These are phyloP conservation scores for Jimgerdemannia lactiflua DNA, from an alignment of 192 early-diverging fungal genomes.

Conservation along the genomic window DNA sequence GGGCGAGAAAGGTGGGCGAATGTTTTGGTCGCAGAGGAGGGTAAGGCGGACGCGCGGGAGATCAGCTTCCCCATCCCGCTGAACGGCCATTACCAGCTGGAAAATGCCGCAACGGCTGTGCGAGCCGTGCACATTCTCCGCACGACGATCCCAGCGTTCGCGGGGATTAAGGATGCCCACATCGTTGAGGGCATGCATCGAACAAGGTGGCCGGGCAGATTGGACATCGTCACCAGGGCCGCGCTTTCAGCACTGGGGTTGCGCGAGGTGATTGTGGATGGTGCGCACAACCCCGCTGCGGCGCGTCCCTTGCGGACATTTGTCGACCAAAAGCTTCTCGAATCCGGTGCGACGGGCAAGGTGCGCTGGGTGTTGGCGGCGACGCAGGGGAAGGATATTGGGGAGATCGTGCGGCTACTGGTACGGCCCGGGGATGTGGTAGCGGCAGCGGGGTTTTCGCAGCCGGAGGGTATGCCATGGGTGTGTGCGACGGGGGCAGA, in stretches of 20 bases:
- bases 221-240: slow-evolving; percentile 61
- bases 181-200: slow-evolving; percentile 63
- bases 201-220: slow-evolving; percentile 80
- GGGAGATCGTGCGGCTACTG: slow-evolving; percentile 56
- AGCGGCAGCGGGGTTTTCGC: slow-evolving; percentile 66
- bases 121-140: slow-evolving; percentile 54
- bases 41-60: not conserved
- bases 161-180: slow-evolving; percentile 22
- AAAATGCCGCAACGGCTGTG: slow-evolving; percentile 76
- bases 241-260: slow-evolving; percentile 5
- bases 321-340: slow-evolving; percentile 42
- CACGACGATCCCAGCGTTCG: not conserved
- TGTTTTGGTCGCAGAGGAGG: not conserved
- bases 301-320: slow-evolving; percentile 62
- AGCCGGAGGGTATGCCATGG: slow-evolving; percentile 90
- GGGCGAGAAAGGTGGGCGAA: not conserved
- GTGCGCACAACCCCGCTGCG: slow-evolving; percentile 86
- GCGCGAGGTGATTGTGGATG: slow-evolving; percentile 72
- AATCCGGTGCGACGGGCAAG: slow-evolving; percentile 2
- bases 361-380: slow-evolving; percentile 80
- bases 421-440: slow-evolving; percentile 59
- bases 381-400: slow-evolving; percentile 66
- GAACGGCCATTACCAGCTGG: slow-evolving; percentile 75
- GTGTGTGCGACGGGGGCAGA: slow-evolving; percentile 51
- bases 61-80: slow-evolving; percentile 52